These are phyloP conservation scores for sorghum (Sorghum bicolor) DNA, from an alignment of 176 grass and related monocot species.

Conservation along the genomic window DNA sequence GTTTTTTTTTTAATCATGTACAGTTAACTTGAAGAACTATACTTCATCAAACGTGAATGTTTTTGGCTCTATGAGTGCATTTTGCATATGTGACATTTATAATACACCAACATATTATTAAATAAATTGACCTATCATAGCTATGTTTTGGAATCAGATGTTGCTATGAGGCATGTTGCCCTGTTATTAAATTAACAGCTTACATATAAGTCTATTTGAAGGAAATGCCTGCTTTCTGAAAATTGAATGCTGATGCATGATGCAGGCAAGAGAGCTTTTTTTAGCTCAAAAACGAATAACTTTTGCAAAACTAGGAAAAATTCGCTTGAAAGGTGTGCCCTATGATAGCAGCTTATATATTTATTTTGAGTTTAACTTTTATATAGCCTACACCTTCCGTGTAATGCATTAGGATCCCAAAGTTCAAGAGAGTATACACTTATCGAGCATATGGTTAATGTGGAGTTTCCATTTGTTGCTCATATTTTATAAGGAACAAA, in stretches of 20 bases:
- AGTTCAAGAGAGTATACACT: not conserved
- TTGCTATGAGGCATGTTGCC: not conserved
- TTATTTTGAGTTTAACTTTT: slow-evolving; percentile 2
- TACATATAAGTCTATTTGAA: slow-evolving; percentile 1
- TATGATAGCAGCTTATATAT: slow-evolving; percentile 5
- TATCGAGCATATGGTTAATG: not conserved
- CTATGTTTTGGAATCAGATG: not conserved
- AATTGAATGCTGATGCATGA: slow-evolving; percentile 34
- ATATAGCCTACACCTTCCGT: not conserved
- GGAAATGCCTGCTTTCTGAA: slow-evolving; percentile 8
- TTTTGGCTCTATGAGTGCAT: not conserved
- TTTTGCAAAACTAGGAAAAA: slow-evolving; percentile 28
- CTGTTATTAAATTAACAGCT: not conserved
- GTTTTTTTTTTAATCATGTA: not conserved
- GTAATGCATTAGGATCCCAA: not conserved
- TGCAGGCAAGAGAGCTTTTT: slow-evolving; percentile 37
- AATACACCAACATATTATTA: not conserved
- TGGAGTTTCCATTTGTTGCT: not conserved
- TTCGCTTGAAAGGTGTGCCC: slow-evolving; percentile 23
- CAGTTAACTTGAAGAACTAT: not conserved
- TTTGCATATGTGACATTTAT: not conserved
- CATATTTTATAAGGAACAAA: not conserved
- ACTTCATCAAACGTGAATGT: not conserved
- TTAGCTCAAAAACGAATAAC: slow-evolving; percentile 20
- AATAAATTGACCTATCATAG: not conserved